Percentiles rank a stretch among this genome's conserved stretches.
Conservation (phyloP, 2,329 filamentous ascomycete species). For the Albophoma yamanashiensis region DNA sequence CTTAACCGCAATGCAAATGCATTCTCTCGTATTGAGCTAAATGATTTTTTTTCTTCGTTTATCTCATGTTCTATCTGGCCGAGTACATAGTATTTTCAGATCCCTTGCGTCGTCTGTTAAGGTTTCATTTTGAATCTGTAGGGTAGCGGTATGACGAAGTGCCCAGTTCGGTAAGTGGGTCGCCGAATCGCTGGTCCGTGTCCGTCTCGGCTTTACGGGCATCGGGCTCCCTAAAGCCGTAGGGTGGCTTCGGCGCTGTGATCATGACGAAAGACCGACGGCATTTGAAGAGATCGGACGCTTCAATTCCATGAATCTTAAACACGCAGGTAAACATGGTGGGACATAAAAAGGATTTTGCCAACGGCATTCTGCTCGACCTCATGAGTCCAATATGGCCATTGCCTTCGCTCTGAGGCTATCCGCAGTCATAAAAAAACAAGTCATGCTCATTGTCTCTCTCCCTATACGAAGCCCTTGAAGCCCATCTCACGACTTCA, state of each 20-base stretch:
- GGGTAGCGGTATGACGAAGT: too few relatives aligned
- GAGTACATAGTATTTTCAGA: too few relatives aligned
- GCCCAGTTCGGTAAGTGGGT: background rate
- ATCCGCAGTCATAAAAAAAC: background rate
- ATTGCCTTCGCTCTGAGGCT: background rate
- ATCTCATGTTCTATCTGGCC: too few relatives aligned
- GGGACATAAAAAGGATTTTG: background rate
- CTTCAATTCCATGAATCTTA: background rate
- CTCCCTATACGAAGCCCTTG: background rate
- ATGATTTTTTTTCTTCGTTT: too few relatives aligned
- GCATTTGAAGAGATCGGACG: slow-evolving; percentile 11
- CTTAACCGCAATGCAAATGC: too few relatives aligned
- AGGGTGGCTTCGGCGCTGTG: background rate
- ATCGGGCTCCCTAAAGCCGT: background rate
- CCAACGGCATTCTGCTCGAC: background rate
- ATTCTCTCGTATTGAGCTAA: too few relatives aligned
- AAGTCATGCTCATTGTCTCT: background rate
- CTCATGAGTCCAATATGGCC: background rate
- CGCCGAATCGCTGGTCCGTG: background rate
- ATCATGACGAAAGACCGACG: background rate
- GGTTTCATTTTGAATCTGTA: too few relatives aligned
- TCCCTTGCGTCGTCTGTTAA: too few relatives aligned
- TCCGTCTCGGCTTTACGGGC: background rate
- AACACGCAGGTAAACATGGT: background rate
- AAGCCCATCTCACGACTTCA: background rate